Base-by-base conservation (phyloP, 2,329 filamentous ascomycete genomes). In the Arthrobotrys pseudoclavata region DNA sequence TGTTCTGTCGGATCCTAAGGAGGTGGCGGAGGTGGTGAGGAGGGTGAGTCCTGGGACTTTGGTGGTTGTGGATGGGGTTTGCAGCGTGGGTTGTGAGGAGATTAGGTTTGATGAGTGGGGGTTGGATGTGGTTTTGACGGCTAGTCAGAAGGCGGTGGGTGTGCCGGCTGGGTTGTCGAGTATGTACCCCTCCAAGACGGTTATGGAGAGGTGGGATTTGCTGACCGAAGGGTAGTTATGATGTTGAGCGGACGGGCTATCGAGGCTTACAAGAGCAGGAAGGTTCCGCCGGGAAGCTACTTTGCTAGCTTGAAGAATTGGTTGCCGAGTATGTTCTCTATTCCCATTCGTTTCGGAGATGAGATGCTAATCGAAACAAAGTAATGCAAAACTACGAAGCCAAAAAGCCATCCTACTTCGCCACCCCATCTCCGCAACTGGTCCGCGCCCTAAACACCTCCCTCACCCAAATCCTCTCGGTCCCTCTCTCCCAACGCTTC, bases 331-430 rank as follows among this genome's bases (percentile, higher is more conserved):
- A 87, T 82, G 88, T 85, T 71, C 71, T 64, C 26, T 20, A 26
- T 18, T 45, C 53, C 26, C 52, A 29, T 7, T 29, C 9, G 20
- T 20, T 20, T 31, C 22, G 40, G 20, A 63, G 0, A 45, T 15
- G 26, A 22, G 12, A 24, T 68, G 31, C 53, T 53, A 60, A 61
- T 40, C 3, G 29, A 45, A 26, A 2, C 13, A 20, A 5, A 75
- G 91, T 99, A 85, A 98, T 99, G 95, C 90, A 96, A 86, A 98
- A 97, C 86, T 99, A 99, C 85, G 96, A 99, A 86, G 93, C 93
- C 80, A 93, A 94, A 87, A 99, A 98, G 86, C 90, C 96, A 42
- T 97, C 94, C 1, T 99, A 99, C 87, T 99, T 99, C 83, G 96
- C 96, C 42, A 99, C 96, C 0, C 96, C 96, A 0, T 94, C 94